These are phyloP conservation scores for Tremella mesenterica DNA, from an alignment of 768 basidiomycete genomes.

Conservation along the genomic window DNA sequence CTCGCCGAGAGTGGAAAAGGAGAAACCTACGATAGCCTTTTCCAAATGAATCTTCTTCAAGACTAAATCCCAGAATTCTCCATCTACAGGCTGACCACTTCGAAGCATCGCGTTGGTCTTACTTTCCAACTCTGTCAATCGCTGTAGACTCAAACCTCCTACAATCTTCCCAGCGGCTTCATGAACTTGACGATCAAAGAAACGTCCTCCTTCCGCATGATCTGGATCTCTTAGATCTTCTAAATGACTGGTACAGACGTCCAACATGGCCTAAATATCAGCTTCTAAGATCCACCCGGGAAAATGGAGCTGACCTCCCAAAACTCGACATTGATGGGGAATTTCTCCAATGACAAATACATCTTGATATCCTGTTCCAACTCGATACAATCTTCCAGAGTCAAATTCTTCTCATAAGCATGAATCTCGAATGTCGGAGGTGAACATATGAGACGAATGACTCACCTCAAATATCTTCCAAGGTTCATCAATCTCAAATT, in stretches of 20 bases:
- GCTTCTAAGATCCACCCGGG: constrained; percentile 3
- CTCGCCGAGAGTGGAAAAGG: neutral
- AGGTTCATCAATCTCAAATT: constrained; percentile 96
- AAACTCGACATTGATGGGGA: constrained; percentile 82
- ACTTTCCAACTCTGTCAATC: constrained; percentile 70
- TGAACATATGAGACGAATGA: no score
- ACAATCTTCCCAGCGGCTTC: constrained; percentile 71
- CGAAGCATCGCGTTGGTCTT: constrained; percentile 79
- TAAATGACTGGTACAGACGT: constrained; percentile 82
- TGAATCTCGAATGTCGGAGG: neutral
- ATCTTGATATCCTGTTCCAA: constrained; percentile 88
- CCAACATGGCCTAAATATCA: constrained; percentile 77
- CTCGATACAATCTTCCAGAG: constrained; percentile 79
- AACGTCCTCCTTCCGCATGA: constrained; percentile 33
- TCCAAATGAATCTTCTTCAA: constrained; percentile 87
- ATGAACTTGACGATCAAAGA: constrained; percentile 60
- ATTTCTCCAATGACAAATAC: constrained; percentile 77
- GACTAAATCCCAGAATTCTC: constrained; percentile 93
- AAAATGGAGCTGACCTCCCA: constrained; percentile 64
- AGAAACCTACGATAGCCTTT: constrained; percentile 73
- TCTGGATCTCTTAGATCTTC: constrained; percentile 56
- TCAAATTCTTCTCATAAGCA: constrained; percentile 58
- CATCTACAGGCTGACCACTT: constrained; percentile 89
- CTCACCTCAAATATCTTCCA: constrained; percentile 93
- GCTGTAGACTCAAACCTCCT: constrained; percentile 74